Base-by-base conservation (phyloP, 495 filamentous ascomycete genomes). In the Glarea lozoyensis region DNA sequence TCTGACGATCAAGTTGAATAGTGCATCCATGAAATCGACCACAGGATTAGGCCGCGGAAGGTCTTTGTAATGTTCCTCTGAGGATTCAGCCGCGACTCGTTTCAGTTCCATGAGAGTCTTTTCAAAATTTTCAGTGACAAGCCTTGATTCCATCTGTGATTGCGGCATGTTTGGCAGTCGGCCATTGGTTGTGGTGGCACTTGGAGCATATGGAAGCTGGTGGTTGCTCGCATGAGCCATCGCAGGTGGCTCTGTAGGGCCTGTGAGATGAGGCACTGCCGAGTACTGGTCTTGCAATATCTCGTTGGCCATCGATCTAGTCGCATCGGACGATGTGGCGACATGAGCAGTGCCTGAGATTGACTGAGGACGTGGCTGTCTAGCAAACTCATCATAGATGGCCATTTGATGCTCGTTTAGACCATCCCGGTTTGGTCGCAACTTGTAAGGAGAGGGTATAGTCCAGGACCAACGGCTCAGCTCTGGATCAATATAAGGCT, bases 371-470 rank as follows among this genome's bases (percentile, higher is more conserved):
- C 86, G 78, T 9, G 82, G 75, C 56, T 90, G 85, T 32, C 88
- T 74, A 4, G 84, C 86, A 61, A 99, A 99, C 33, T 95, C 88
- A 47, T 94, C 86, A 51, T 97, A 99, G 32, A 99, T 90, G 11
- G 83, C 84, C 67, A 96, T 76, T 58, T 99, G 92, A 52, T 95
- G 86, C 36, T 81, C 71, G 51, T 94, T 97, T 22, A 99, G 67
- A 5, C 93, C 92, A 29, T 74, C 76, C 12, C 59, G 40, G 16
- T 60, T 45, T 11, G 80, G 76, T 33, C 76, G 75, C 53, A 92
- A 75, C 45, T 88, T 84, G 66, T 83, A 97, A 5, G 89, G 90
- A 49, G 88, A 81, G 0, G 89, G 87, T 45, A 99, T 94, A 21
- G 82, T 86, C 54, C 82, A 75, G 10, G 88, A 81, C 84, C 88